Conservation (phyloP, 768 basidiomycete species). For the Pisolithus sp. region DNA sequence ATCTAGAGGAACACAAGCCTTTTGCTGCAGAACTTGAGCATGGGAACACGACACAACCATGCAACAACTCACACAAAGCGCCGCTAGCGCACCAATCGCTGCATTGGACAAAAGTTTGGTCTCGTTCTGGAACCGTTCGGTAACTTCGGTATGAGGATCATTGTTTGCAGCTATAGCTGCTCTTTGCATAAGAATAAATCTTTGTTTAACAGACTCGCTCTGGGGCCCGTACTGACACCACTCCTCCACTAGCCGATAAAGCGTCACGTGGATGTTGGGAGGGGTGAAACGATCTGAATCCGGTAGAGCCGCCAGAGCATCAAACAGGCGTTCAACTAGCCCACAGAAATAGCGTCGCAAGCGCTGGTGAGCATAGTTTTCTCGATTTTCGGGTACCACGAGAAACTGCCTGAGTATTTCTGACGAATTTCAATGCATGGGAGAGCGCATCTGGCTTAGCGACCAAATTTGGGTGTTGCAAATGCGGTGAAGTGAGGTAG, state of each 20-base stretch:
- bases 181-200: constrained; percentile 65
- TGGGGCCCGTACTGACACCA: constrained; percentile 87
- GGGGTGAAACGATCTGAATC: constrained; percentile 76
- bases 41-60: not conserved
- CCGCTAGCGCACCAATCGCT: constrained; percentile 81
- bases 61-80: constrained; percentile 63
- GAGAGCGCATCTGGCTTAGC: constrained; percentile 68
- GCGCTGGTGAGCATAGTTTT: constrained; percentile 71
- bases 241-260: constrained; percentile 85
- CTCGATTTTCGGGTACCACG: constrained; percentile 62
- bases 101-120: constrained; percentile 69
- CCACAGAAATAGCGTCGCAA: constrained; percentile 90
- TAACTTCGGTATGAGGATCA: constrained; percentile 46
- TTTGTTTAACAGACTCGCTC: constrained; percentile 63
- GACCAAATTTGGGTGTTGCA: constrained; percentile 63
- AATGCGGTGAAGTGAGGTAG: constrained; percentile 70
- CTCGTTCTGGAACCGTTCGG: constrained; percentile 64
- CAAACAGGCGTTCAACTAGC: constrained; percentile 79
- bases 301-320: constrained; percentile 61
- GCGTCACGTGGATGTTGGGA: constrained; percentile 63
- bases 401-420: constrained; percentile 76
- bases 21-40: constrained; percentile 46
- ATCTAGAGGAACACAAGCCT: constrained; percentile 67
- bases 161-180: constrained; percentile 48
- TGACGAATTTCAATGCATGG: constrained; percentile 81